Conservation (phyloP, 2,329 filamentous ascomycete species). For the Ustilaginoidea virens region DNA sequence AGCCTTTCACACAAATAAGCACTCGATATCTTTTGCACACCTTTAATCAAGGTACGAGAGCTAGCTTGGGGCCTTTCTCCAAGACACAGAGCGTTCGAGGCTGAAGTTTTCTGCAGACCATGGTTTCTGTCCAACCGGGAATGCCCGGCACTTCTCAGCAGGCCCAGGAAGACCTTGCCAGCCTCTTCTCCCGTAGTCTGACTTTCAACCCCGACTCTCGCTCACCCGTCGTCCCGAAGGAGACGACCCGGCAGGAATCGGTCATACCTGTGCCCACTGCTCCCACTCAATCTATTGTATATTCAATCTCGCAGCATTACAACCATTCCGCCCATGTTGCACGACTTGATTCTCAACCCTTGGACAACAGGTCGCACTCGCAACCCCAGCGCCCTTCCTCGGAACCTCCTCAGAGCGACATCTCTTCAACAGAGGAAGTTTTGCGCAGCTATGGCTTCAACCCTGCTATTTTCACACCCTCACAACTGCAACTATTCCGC, state of each 20-base stretch:
- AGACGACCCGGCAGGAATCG: constrained; percentile 16
- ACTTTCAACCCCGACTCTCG: constrained; percentile 36
- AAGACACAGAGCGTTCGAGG: neutral
- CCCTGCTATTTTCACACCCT: constrained; percentile 49
- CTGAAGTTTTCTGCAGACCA: constrained; percentile 9
- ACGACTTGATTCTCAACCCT: constrained; percentile 18
- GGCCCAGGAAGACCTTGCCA: constrained; percentile 67
- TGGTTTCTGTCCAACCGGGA: constrained; percentile 18
- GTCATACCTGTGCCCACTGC: constrained; percentile 11
- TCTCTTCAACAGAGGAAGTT: constrained; percentile 38
- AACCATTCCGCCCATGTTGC: constrained; percentile 56
- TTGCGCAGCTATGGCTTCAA: constrained; percentile 56
- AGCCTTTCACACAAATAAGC: too few species aligned
- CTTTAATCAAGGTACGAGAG: neutral
- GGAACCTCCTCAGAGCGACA: constrained; percentile 32
- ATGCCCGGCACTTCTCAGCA: constrained; percentile 27
- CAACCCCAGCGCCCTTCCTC: constrained; percentile 31
- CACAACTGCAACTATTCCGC: constrained; percentile 66
- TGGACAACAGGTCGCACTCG: constrained; percentile 13
- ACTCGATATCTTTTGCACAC: too few species aligned
- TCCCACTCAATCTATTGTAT: constrained; percentile 37
- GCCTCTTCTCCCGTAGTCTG: constrained; percentile 64
- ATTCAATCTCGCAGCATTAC: constrained; percentile 71
- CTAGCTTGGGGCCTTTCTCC: neutral
- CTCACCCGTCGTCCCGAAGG: constrained; percentile 7